Percentiles rank a stretch among this genome's conserved stretches.
Evolutionary conservation across 169 alveolate species (phyloP).

Genomic region (Plasmodium gallinaceum): DNA sequence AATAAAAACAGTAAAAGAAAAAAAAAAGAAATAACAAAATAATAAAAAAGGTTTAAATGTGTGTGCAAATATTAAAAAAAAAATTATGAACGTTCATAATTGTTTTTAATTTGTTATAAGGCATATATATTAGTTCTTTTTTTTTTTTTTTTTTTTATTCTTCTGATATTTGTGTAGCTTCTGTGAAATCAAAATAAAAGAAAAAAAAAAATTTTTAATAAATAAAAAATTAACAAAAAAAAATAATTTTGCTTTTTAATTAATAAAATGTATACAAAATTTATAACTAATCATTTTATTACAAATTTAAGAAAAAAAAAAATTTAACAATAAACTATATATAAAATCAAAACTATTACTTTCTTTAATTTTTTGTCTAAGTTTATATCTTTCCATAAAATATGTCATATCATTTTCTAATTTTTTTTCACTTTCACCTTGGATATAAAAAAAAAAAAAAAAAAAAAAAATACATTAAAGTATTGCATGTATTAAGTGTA

Average conservation of each 20-base stretch:
- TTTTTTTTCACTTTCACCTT: constrained; percentile 71
- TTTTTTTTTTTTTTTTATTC: constrained; percentile 18
- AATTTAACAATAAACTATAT: too few species aligned
- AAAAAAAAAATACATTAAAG: background rate
- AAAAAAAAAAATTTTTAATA: constrained; percentile 5
- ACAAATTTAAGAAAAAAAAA: too few species aligned
- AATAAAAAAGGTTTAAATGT: background rate
- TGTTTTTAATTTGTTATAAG: background rate
- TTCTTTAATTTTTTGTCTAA: constrained; percentile 76
- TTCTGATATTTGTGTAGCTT: constrained; percentile 76
- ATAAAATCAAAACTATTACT: constrained; percentile 4
- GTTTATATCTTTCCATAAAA: constrained; percentile 71
- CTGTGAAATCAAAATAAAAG: constrained; percentile 18
- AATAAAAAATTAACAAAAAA: background rate
- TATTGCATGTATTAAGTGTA: background rate
- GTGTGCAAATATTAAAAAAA: constrained; percentile 1
- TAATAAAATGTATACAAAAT: background rate
- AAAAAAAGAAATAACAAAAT: background rate
- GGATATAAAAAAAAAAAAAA: constrained; percentile 12
- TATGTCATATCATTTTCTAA: constrained; percentile 37
- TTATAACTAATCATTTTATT: background rate
- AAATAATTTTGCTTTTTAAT: too few species aligned
- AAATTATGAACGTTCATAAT: constrained; percentile 21
- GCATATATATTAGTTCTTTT: background rate
- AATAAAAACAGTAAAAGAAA: background rate